Evolutionary conservation across 2,329 filamentous ascomycete species (phyloP).

Genomic region (Nectriaceae sp.): DNA sequence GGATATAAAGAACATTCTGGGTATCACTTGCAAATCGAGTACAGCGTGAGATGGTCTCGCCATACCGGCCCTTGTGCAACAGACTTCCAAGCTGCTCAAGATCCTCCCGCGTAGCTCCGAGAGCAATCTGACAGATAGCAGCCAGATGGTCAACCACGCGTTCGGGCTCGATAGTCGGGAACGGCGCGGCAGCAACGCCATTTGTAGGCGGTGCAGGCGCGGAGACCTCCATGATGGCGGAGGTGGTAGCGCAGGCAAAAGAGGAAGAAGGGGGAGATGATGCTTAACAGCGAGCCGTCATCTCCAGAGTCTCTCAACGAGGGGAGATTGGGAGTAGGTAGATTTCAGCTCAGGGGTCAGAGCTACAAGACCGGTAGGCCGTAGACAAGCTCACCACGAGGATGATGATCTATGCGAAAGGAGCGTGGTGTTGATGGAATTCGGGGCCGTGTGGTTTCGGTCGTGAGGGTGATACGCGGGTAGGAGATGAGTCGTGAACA

Average conservation of each 20-base stretch:
- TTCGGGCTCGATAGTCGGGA: constrained; percentile 65
- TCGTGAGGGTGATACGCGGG: background rate
- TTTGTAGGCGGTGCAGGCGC: constrained; percentile 48
- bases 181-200: constrained; percentile 47
- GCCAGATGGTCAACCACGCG: constrained; percentile 72
- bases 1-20: constrained; percentile 86
- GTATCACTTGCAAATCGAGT: constrained; percentile 86
- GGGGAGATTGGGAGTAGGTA: background rate
- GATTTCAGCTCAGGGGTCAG: constrained; percentile 10
- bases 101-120: constrained; percentile 76
- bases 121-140: constrained; percentile 69
- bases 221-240: constrained; percentile 54
- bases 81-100: constrained; percentile 81
- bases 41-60: constrained; percentile 85
- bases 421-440: background rate
- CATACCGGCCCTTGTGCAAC: constrained; percentile 69
- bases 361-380: constrained; percentile 11
- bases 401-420: background rate
- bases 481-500: background rate
- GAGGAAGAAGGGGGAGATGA: constrained; percentile 18
- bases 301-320: constrained; percentile 28
- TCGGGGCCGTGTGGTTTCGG: background rate
- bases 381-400: background rate
- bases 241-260: constrained; percentile 12
- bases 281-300: constrained; percentile 27